Conservation (phyloP, 1,284 basidiomycete species). For the Tilletia caries region DNA sequence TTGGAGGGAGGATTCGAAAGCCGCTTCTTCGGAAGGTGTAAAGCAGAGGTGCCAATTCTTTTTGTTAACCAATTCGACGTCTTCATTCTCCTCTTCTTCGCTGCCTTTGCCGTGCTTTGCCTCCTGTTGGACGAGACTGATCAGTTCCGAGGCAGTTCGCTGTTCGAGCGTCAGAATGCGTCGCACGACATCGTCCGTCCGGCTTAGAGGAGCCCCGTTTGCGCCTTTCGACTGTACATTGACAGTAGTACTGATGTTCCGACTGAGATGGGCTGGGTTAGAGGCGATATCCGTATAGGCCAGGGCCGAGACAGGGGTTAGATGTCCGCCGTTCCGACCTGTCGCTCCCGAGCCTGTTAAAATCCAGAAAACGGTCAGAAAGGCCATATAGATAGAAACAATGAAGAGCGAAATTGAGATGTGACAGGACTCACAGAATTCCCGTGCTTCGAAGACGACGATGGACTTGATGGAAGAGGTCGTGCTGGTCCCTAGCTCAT, state of each 20-base stretch:
- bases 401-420: too few relatives aligned
- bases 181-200: conserved; percentile 19
- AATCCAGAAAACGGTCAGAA: background rate
- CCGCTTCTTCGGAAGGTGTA: conserved; percentile 23
- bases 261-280: conserved; percentile 25
- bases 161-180: conserved; percentile 31
- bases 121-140: conserved; percentile 16
- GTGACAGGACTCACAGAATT: conserved; percentile 26
- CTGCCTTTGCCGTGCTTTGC: too few relatives aligned
- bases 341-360: conserved; percentile 31
- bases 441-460: conserved; percentile 30
- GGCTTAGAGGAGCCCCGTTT: background rate
- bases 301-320: conserved; percentile 36
- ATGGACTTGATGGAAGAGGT: conserved; percentile 17
- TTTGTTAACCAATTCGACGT: conserved; percentile 23
- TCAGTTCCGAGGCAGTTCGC: conserved; percentile 21
- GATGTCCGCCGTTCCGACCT: conserved; percentile 39
- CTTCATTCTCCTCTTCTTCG: background rate
- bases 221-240: background rate
- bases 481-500: background rate
- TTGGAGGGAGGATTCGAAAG: conserved; percentile 24
- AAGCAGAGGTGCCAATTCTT: conserved; percentile 38
- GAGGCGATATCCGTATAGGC: conserved; percentile 29
- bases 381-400: background rate
- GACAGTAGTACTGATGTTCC: background rate